phyloP scores from a whole-genome alignment of 177 flowering plant species.

The Vitis hybrid region DNA sequence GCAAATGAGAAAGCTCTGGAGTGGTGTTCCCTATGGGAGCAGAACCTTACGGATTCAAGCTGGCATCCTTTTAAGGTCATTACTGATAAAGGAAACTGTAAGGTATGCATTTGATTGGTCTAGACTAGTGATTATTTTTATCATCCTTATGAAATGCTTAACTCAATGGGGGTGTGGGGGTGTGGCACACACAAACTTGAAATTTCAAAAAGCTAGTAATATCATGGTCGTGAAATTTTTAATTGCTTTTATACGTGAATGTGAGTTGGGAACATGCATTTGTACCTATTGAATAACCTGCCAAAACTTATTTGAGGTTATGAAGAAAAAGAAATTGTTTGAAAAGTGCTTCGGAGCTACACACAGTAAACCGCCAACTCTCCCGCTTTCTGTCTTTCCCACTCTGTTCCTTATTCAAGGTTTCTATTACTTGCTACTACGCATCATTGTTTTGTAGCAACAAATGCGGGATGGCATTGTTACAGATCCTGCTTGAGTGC shows the following conservation, averaged over 20 bases:
- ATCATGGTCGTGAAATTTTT: too few relatives aligned
- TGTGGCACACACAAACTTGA: too few relatives aligned
- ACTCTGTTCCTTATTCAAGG: too few relatives aligned
- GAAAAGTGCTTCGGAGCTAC: neutral
- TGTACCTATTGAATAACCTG: too few relatives aligned
- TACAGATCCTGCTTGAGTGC: too few relatives aligned
- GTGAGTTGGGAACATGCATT: too few relatives aligned
- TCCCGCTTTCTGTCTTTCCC: neutral
- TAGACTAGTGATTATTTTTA: neutral
- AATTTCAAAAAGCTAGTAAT: too few relatives aligned
- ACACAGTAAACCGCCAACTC: neutral
- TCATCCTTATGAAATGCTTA: neutral
- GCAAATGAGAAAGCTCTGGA: conserved; percentile 35
- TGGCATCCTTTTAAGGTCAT: conserved; percentile 53
- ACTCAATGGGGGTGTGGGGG: too few relatives aligned
- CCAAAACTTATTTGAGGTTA: neutral
- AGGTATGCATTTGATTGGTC: conserved; percentile 20
- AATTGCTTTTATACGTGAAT: too few relatives aligned
- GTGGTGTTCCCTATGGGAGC: conserved; percentile 36
- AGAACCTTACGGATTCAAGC: conserved; percentile 32
- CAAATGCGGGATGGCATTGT: too few relatives aligned
- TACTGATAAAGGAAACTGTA: conserved; percentile 15
- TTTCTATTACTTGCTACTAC: too few relatives aligned
- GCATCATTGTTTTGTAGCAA: neutral
- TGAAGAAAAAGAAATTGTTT: neutral